phyloP scores from a whole-genome alignment of 2,329 filamentous ascomycete species.

The Fusarium sp. region DNA sequence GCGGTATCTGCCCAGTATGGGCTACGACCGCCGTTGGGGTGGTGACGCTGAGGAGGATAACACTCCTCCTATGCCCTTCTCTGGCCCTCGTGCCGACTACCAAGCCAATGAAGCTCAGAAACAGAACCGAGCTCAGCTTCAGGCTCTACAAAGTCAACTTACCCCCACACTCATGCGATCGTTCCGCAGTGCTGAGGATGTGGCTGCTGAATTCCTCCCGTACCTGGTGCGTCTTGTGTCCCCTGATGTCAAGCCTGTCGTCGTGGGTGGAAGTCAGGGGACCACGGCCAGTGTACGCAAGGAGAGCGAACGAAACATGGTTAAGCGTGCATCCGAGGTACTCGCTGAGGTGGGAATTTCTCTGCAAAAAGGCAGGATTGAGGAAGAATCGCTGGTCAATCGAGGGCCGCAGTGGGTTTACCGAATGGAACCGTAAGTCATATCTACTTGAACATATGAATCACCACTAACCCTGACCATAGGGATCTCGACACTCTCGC shows the following conservation, averaged over 20 bases:
- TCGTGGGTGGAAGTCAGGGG: constrained; percentile 76
- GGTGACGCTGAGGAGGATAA: constrained; percentile 58
- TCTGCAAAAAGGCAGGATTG: constrained; percentile 84
- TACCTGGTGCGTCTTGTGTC: constrained; percentile 86
- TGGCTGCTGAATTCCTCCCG: constrained; percentile 86
- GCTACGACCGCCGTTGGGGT: constrained; percentile 59
- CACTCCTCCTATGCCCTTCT: constrained; percentile 76
- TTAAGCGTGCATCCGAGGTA: constrained; percentile 81
- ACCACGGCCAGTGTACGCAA: constrained; percentile 88
- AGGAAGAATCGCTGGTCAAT: constrained; percentile 70
- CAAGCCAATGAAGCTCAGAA: constrained; percentile 84
- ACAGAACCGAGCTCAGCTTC: constrained; percentile 79
- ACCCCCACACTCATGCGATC: constrained; percentile 78
- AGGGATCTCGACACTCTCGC: constrained; percentile 82
- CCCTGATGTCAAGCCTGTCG: constrained; percentile 90
- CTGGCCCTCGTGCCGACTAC: constrained; percentile 85
- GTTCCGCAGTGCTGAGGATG: constrained; percentile 82
- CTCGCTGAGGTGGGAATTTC: constrained; percentile 86
- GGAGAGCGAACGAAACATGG: constrained; percentile 84
- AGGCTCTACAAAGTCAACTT: constrained; percentile 78
- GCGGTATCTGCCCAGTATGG: constrained; percentile 56
- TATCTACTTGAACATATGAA: not conserved
- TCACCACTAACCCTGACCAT: constrained; percentile 18
- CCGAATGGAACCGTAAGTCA: constrained; percentile 90
- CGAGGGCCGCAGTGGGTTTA: constrained; percentile 83